A percentile compares a stretch with the other conserved stretches of the same genome.
Conservation (phyloP, 139 green algal genomes). For the Choricystis sp. region DNA sequence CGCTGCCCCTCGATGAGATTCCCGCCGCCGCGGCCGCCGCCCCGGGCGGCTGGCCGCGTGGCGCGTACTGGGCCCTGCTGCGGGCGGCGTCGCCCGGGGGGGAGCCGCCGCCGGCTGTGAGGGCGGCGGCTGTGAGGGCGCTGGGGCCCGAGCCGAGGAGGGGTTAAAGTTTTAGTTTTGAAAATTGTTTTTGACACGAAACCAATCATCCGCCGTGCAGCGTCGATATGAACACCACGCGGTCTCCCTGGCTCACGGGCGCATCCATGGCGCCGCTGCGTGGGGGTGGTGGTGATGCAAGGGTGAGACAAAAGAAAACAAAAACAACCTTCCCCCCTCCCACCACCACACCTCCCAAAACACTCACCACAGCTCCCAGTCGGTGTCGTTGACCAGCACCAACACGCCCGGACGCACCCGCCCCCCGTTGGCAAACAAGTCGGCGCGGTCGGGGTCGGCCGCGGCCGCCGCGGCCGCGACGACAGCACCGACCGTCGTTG, state of each 20-base stretch:
- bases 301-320: neutral
- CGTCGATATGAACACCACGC: constrained; percentile 84
- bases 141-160: too few species aligned
- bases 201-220: constrained; percentile 82
- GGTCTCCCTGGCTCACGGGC: constrained; percentile 49
- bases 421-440: neutral
- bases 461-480: neutral
- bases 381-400: constrained; percentile 83
- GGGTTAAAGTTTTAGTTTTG: too few species aligned
- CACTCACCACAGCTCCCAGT: constrained; percentile 80
- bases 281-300: neutral
- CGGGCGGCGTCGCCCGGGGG: neutral
- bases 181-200: too few species aligned
- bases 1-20: neutral
- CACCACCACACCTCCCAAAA: neutral
- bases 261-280: constrained; percentile 34
- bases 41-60: neutral
- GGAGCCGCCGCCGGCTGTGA: neutral
- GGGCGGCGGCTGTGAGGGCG: neutral
- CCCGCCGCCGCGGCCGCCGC: too few species aligned
- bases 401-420: constrained; percentile 62
- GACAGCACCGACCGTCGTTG: neutral
- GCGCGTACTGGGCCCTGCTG: neutral
- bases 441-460: too few species aligned
- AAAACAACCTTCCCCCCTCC: neutral